phyloP scores from a whole-genome alignment of 306 rosid genomes.

The Canavalia ensiformis region DNA sequence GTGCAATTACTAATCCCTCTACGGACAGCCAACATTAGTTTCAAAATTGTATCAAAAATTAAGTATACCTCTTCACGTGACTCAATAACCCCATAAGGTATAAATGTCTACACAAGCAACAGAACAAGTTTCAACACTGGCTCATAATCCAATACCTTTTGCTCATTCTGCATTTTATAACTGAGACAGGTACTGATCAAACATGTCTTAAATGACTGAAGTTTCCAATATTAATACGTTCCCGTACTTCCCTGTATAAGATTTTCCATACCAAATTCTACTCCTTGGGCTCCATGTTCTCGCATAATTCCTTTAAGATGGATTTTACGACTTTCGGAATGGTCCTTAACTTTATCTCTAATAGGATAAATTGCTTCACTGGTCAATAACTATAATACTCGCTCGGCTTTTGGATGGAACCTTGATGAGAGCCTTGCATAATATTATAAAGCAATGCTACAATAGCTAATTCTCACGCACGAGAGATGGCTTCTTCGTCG shows the following conservation, averaged over 20 bases:
- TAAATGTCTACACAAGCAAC: constrained; percentile 56
- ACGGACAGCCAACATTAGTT: constrained; percentile 73
- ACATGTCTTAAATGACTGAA: constrained; percentile 54
- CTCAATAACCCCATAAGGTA: constrained; percentile 53
- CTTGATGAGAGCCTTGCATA: constrained; percentile 79
- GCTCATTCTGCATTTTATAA: constrained; percentile 65
- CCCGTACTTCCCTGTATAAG: constrained; percentile 62
- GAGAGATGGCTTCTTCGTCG: constrained; percentile 68
- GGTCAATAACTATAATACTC: constrained; percentile 69
- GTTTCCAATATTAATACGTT: constrained; percentile 51
- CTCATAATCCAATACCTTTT: constrained; percentile 69
- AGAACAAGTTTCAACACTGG: constrained; percentile 66
- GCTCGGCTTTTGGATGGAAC: constrained; percentile 89
- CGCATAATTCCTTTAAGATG: constrained; percentile 67
- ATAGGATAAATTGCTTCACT: constrained; percentile 55
- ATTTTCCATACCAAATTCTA: constrained; percentile 70
- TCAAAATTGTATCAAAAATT: constrained; percentile 65
- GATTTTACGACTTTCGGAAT: constrained; percentile 65
- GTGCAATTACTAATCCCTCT: constrained; percentile 64
- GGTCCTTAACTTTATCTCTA: constrained; percentile 55
- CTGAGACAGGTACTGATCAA: constrained; percentile 66
- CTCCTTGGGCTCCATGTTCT: constrained; percentile 72
- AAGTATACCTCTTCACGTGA: constrained; percentile 55
- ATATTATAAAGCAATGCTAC: constrained; percentile 70
- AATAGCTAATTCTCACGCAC: constrained; percentile 64